These are phyloP conservation scores for Imleria badia DNA, from an alignment of 768 basidiomycete genomes.

Conservation along the genomic window DNA sequence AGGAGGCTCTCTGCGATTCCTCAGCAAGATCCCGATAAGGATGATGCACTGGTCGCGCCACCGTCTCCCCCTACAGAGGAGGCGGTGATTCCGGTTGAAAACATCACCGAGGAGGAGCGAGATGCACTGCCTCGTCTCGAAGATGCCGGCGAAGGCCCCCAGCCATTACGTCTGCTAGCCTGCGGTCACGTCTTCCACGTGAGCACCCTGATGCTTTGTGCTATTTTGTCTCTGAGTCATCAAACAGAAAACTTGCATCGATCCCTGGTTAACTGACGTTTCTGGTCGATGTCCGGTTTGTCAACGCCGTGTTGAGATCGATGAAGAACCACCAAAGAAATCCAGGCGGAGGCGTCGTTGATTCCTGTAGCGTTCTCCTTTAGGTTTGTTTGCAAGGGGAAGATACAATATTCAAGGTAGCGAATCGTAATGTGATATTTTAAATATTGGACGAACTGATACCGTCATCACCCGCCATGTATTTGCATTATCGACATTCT, in stretches of 20 bases:
- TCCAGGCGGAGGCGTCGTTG: slow-evolving; percentile 25
- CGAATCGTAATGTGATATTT: slow-evolving; percentile 31
- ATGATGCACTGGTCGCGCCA: slow-evolving; percentile 6
- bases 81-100: slow-evolving; percentile 34
- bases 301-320: slow-evolving; percentile 67
- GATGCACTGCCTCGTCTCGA: slow-evolving; percentile 50
- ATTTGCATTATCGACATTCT: slow-evolving; percentile 26
- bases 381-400: slow-evolving; percentile 8
- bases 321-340: slow-evolving; percentile 37
- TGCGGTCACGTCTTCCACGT: slow-evolving; percentile 94
- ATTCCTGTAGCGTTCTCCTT: slow-evolving; percentile 6
- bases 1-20: slow-evolving; percentile 30
- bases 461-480: slow-evolving; percentile 20
- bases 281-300: slow-evolving; percentile 89
- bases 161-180: slow-evolving; percentile 69
- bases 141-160: slow-evolving; percentile 74
- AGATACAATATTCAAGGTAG: slow-evolving; percentile 30
- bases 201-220: slow-evolving; percentile 29
- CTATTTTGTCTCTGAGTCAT: slow-evolving; percentile 1
- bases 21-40: slow-evolving; percentile 32
- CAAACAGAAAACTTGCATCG: slow-evolving; percentile 77
- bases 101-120: slow-evolving; percentile 40
- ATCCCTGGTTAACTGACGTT: slow-evolving; percentile 84
- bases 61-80: slow-evolving; percentile 20
- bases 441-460: slow-evolving; percentile 31